A percentile compares a stretch with the other conserved stretches of the same genome.
These are phyloP conservation scores for Linanthus parryae DNA, from an alignment of 148 eudicot genomes.

Conservation along the genomic window DNA sequence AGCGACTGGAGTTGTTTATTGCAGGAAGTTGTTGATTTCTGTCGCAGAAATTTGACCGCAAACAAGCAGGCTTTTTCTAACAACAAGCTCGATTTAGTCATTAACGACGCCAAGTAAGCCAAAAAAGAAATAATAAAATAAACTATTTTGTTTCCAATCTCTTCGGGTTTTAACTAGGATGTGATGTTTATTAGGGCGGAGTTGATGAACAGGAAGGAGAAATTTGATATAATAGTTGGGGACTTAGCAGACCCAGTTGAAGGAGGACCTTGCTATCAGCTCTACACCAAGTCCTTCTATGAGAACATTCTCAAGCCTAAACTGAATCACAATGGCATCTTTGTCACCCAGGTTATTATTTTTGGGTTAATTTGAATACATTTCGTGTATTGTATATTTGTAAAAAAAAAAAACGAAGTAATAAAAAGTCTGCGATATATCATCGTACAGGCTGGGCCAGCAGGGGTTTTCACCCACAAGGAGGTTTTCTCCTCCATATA, in stretches of 20 bases:
- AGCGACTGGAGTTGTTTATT: not conserved
- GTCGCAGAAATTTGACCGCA: slow-evolving; percentile 49
- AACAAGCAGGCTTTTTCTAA: slow-evolving; percentile 55
- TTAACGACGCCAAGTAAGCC: slow-evolving; percentile 70
- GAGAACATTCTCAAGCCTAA: slow-evolving; percentile 63
- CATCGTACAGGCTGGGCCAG: slow-evolving; percentile 69
- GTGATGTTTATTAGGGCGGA: slow-evolving; percentile 56
- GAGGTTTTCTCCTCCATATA: slow-evolving; percentile 76
- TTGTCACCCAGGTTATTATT: slow-evolving; percentile 83
- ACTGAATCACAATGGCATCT: slow-evolving; percentile 53
- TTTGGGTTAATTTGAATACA: too few species aligned
- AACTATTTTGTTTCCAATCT: not conserved
- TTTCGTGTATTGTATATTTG: too few species aligned
- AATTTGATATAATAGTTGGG: slow-evolving; percentile 70
- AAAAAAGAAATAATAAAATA: not conserved
- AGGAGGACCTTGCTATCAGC: slow-evolving; percentile 85
- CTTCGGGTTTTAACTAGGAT: not conserved
- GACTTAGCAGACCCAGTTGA: slow-evolving; percentile 88
- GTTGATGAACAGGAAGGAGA: slow-evolving; percentile 45
- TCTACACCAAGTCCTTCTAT: slow-evolving; percentile 74
- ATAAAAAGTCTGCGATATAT: too few species aligned
- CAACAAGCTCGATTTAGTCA: slow-evolving; percentile 57
- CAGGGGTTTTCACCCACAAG: slow-evolving; percentile 67
- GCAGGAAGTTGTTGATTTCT: slow-evolving; percentile 87
- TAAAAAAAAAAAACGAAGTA: too few species aligned